A percentile compares a stretch with the other conserved stretches of the same genome.
phyloP scores from a whole-genome alignment of 2,329 filamentous ascomycete species.

The Pseudogymnoascus sp. region DNA sequence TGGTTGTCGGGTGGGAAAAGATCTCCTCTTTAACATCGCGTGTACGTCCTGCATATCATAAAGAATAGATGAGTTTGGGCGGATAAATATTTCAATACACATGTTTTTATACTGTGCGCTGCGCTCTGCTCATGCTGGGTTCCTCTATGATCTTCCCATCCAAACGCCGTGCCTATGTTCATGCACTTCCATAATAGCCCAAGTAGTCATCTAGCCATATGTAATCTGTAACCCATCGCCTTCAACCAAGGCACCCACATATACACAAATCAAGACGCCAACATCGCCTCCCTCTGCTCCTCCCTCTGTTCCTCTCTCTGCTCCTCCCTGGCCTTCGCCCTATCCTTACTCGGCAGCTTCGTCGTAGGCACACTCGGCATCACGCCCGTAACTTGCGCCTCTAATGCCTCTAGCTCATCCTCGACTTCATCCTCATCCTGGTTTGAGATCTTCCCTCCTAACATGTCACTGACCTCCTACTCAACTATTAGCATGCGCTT shows the following conservation, averaged over 20 bases:
- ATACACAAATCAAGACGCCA: slow-evolving; percentile 19
- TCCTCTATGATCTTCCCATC: background rate
- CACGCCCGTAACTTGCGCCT: slow-evolving; percentile 48
- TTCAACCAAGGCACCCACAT: background rate
- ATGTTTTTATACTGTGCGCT: background rate
- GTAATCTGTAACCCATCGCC: background rate
- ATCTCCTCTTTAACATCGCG: slow-evolving; percentile 6
- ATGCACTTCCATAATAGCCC: background rate
- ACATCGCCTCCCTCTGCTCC: slow-evolving; percentile 23
- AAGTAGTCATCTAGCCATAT: background rate
- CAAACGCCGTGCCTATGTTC: background rate
- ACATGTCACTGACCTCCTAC: slow-evolving; percentile 86
- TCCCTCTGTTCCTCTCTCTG: slow-evolving; percentile 19
- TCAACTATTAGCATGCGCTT: slow-evolving; percentile 4
- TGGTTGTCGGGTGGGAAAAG: background rate
- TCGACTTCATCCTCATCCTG: slow-evolving; percentile 98
- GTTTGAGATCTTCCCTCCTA: slow-evolving; percentile 80
- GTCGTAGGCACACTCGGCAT: slow-evolving; percentile 24
- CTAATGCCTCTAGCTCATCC: slow-evolving; percentile 80
- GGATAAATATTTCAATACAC: background rate
- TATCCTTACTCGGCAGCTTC: slow-evolving; percentile 17
- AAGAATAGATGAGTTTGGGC: background rate
- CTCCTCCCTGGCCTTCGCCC: slow-evolving; percentile 21
- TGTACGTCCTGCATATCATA: slow-evolving; percentile 5
- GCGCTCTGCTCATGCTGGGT: background rate